phyloP scores from a whole-genome alignment of 495 filamentous ascomycete species.

The Hyaloscypha variabilis region DNA sequence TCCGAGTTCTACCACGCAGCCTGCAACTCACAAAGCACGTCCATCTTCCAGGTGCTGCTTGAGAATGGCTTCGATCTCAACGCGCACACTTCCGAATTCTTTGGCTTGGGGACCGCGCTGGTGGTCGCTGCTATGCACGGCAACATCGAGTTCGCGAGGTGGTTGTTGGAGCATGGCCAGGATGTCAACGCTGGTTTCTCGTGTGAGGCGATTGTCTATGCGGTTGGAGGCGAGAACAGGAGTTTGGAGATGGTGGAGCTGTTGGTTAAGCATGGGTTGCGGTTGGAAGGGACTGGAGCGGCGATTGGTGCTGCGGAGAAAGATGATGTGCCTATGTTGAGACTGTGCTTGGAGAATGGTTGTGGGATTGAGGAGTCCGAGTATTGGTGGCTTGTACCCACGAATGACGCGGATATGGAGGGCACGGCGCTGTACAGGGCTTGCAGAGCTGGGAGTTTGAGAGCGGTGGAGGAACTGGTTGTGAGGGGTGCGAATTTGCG shows the following conservation, averaged over 20 bases:
- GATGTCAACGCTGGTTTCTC: background rate
- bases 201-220: background rate
- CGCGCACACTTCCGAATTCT: background rate
- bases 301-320: background rate
- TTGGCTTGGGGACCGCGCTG: background rate
- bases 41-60: background rate
- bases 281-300: background rate
- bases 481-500: background rate
- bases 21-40: background rate
- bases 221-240: background rate
- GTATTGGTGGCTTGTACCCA: background rate
- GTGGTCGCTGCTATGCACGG: background rate
- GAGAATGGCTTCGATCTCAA: constrained; percentile 4
- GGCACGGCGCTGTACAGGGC: constrained; percentile 10
- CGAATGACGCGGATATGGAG: background rate
- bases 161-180: background rate
- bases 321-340: background rate
- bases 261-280: background rate
- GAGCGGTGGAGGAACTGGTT: background rate
- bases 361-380: background rate
- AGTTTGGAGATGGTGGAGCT: background rate
- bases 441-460: background rate
- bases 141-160: background rate
- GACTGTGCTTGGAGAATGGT: background rate
- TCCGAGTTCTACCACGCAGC: background rate